Conservation (phyloP, 768 basidiomycete genomes). For the Leccinum fibrillosum region DNA sequence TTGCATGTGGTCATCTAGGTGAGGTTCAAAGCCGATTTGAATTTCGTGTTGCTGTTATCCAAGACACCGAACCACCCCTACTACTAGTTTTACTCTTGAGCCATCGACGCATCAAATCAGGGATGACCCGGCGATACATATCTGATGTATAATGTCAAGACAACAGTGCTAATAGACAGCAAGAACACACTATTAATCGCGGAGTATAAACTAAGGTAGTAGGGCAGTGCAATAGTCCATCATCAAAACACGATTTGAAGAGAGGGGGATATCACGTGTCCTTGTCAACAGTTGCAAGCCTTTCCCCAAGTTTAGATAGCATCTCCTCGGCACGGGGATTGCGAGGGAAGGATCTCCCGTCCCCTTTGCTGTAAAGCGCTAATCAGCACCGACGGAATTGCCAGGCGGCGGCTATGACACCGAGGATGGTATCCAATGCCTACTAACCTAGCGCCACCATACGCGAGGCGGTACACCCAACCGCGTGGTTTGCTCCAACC, state of each 20-base stretch:
- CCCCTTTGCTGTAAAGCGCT: slow-evolving; percentile 46
- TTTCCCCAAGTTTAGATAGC: slow-evolving; percentile 60
- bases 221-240: background rate
- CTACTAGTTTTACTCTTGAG: background rate
- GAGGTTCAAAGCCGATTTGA: background rate
- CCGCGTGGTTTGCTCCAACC: slow-evolving; percentile 53
- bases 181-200: slow-evolving; percentile 3
- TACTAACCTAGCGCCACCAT: slow-evolving; percentile 65
- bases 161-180: slow-evolving; percentile 2
- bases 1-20: background rate
- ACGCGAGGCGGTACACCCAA: slow-evolving; percentile 51
- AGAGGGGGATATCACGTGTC: slow-evolving; percentile 30
- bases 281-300: slow-evolving; percentile 57
- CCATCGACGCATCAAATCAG: background rate
- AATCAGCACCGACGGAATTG: background rate
- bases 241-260: background rate
- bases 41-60: background rate
- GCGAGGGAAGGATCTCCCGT: slow-evolving; percentile 65
- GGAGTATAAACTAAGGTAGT: slow-evolving; percentile 1
- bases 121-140: background rate
- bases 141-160: slow-evolving; percentile 2
- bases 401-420: background rate
- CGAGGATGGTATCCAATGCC: background rate
- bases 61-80: background rate
- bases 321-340: slow-evolving; percentile 67